Evolutionary conservation across 441 rosid genomes (phyloP).

Genomic region (Pelargonium cotyledonis): DNA sequence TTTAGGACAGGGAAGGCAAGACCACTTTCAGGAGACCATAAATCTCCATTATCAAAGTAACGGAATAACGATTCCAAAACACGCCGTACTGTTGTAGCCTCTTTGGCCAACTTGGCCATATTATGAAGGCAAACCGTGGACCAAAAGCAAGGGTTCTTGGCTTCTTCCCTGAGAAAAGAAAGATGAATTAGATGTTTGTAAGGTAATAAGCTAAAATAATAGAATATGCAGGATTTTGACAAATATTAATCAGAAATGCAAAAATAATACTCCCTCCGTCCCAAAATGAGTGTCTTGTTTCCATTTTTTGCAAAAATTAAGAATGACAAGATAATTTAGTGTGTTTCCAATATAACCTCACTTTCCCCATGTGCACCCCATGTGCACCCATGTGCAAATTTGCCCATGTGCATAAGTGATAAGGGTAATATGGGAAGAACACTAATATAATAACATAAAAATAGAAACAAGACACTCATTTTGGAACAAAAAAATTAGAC

Average conservation of each 20-base stretch:
- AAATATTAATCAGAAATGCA: conserved; percentile 9
- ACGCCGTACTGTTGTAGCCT: conserved; percentile 81
- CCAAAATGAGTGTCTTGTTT: no score
- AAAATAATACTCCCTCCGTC: no score
- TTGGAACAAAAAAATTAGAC: no score
- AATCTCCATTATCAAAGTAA: conserved; percentile 66
- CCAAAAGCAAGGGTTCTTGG: conserved; percentile 81
- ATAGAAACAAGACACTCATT: no score
- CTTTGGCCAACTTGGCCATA: conserved; percentile 80
- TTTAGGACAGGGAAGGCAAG: conserved; percentile 67
- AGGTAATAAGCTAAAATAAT: conserved; percentile 7
- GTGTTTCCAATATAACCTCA: no score
- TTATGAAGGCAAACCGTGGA: conserved; percentile 70
- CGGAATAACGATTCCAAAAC: conserved; percentile 83
- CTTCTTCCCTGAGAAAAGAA: conserved; percentile 46
- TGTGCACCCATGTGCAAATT: no score
- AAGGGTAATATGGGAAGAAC: no score
- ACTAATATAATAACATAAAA: no score
- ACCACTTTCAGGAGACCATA: conserved; percentile 69
- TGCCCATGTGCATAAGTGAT: no score
- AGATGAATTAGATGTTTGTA: conserved; percentile 18
- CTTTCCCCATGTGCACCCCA: no score
- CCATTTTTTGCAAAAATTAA: no score
- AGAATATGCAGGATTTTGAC: conserved; percentile 11
- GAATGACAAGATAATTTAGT: no score